These are phyloP conservation scores for Solanum hybrid DNA, from an alignment of 305 asterid genomes.

Conservation along the genomic window DNA sequence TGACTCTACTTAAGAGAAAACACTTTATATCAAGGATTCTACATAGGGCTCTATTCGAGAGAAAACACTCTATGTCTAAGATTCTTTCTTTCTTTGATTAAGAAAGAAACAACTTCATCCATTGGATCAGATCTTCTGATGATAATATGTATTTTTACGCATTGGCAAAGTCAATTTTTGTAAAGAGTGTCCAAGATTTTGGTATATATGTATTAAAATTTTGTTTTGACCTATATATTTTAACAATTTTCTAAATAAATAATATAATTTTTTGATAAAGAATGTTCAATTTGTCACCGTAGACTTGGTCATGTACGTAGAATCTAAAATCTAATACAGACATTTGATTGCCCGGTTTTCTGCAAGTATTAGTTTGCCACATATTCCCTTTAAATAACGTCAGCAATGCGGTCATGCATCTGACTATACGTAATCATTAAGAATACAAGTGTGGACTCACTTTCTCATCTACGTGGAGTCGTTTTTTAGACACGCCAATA, in stretches of 20 bases:
- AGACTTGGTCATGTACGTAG: no score
- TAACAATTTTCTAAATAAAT: no score
- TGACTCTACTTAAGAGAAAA: no score
- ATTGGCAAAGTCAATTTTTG: background rate
- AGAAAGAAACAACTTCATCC: no score
- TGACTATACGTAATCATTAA: background rate
- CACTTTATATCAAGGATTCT: no score
- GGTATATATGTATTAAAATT: background rate
- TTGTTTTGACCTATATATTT: no score
- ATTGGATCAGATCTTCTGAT: no score
- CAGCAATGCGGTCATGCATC: background rate
- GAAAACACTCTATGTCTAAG: background rate
- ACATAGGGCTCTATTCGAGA: background rate
- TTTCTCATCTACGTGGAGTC: background rate
- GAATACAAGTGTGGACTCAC: background rate
- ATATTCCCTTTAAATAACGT: background rate
- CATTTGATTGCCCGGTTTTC: background rate
- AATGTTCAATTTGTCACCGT: no score
- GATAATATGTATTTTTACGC: no score
- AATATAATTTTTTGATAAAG: no score
- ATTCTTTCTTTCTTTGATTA: no score
- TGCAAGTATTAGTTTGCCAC: background rate
- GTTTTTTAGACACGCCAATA: background rate
- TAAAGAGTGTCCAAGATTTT: background rate
- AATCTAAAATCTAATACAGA: background rate